phyloP scores from a whole-genome alignment of 2,329 filamentous ascomycete species.

The Ophiosphaerella korrae region DNA sequence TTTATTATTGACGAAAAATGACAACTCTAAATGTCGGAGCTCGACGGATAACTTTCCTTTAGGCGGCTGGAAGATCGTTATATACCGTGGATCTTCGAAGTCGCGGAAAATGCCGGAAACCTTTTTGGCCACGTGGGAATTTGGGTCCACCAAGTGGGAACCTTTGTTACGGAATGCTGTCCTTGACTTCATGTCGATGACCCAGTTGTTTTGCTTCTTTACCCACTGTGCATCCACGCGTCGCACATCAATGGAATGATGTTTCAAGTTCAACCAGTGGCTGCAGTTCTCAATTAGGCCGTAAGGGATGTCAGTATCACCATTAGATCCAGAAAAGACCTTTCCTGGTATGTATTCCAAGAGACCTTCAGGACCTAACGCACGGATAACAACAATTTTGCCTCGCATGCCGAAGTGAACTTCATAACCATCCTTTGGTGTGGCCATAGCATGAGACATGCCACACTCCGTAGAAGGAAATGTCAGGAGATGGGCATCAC shows the following conservation, averaged over 20 bases:
- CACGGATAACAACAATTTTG: constrained; percentile 52
- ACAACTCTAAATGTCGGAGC: too few relatives aligned
- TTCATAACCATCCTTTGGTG: constrained; percentile 45
- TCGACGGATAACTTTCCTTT: too few relatives aligned
- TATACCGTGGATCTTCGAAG: too few relatives aligned
- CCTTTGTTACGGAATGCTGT: constrained; percentile 30
- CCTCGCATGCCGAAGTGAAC: constrained; percentile 62
- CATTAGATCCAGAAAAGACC: constrained; percentile 26
- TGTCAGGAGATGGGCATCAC: constrained; percentile 56
- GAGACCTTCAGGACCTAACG: constrained; percentile 26
- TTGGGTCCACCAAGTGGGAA: constrained; percentile 56
- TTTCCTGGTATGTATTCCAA: constrained; percentile 43
- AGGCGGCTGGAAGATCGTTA: too few relatives aligned
- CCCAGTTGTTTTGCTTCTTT: constrained; percentile 47
- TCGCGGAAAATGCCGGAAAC: constrained; percentile 54
- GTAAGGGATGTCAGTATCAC: constrained; percentile 56
- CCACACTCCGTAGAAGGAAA: constrained; percentile 58
- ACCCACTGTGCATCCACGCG: constrained; percentile 50
- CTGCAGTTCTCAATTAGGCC: constrained; percentile 58
- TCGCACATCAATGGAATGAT: constrained; percentile 59
- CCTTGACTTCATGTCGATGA: constrained; percentile 28
- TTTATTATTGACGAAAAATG: not conserved
- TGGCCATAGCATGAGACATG: constrained; percentile 56
- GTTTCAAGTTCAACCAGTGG: constrained; percentile 63
- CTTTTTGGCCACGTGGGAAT: constrained; percentile 47